Evolutionary conservation across 257 asterid species (phyloP), one percentile per base, ranked within the genome.

Genomic region (Ocimum tenuiflorum): DNA sequence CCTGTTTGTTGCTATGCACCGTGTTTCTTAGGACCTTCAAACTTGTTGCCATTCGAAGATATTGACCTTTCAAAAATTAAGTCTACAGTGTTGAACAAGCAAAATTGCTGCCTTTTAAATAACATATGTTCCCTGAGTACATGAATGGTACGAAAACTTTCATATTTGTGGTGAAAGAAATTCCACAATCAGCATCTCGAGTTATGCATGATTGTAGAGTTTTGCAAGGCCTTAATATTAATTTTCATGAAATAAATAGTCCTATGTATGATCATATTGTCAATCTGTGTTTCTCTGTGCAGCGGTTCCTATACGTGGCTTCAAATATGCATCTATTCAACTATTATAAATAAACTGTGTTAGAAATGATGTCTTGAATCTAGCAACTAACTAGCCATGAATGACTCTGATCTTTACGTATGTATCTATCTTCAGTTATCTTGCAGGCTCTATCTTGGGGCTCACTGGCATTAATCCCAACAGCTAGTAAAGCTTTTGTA

Each of bases 381-480:
- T 66, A 29, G 14, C 35, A 19, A 27, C 17, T 11, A 22, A 19
- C 43, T 8, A n/a, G 13, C 62, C 43, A 17, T 61, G 35, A 42
- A 49, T 0, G 22, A 72, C 11, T 47, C 77, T 79, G 68, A 80
- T 58, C 11, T 1, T 3, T 38, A 1, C 49, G 17, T 39, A 23
- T 20, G 10, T 29, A 27, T 4, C 2, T 27, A 27, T 27, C 50
- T 71, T 77, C 90, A 91, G 96, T 86, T 67, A 14, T 86, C 45
- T 73, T 91, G 80, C 95, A 91, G 95, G 83, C 66, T 41, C 46
- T 91, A 6, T 80, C 98, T 1, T 91, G 98, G 98, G 94, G 87
- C 19, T 79, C 82, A 45, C 75, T 91, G 73, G 94, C 91, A 11
- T 73, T 91, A 41, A 70, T 84, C 67, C 87, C 96, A 0, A 67